Evolutionary conservation across 257 asterid genomes (phyloP), one percentile per base, ranked within the genome.

Genomic region (Nemophila menziesii): DNA sequence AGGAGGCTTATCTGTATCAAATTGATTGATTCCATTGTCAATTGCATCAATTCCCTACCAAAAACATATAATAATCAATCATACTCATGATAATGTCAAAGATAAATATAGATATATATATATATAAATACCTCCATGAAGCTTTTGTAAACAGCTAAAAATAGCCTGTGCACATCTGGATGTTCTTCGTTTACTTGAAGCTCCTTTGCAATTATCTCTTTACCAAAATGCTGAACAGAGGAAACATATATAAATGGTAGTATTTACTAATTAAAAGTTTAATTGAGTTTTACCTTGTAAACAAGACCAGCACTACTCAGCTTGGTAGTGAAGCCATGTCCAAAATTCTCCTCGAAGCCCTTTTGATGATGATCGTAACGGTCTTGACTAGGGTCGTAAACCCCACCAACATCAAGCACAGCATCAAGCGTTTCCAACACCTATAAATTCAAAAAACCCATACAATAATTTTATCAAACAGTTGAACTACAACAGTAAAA

Each of bases 271-370:
- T 11, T 41, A 44, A 39, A 52, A 42, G 10, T 19, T 37, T 48
- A 8, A 0, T 34, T 16, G 9, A 19, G 16, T 8, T 23, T 20
- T 51, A 86, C 97, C 87, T 86, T 86, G 69, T 79, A 86, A 52
- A 86, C 72, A 61, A 86, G 93, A 51, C 97, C 97, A 68, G 94
- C 94, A 66, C 97, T 86, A 22, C 94, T 86, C 49, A 86, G 93
- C 74, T 86, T 86, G 23, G 93, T 77, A 46, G 11, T 66, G 65
- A 82, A 86, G 4, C 94, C 96, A 66, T 79, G 74, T 5, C 94
- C 96, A 41, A 86, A 76, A 67, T 76, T 71, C 79, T 86, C 93
- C 50, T 64, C 72, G 56, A 86, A 86, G 16, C 90, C 96, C 65
- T 86, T 82, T 17, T 86, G 96, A 43, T 86, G 96, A 63, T 85